Evolutionary conservation across 176 grass and related monocot genomes (phyloP).

Genomic region (Rhipidocladum racemiflorum): DNA sequence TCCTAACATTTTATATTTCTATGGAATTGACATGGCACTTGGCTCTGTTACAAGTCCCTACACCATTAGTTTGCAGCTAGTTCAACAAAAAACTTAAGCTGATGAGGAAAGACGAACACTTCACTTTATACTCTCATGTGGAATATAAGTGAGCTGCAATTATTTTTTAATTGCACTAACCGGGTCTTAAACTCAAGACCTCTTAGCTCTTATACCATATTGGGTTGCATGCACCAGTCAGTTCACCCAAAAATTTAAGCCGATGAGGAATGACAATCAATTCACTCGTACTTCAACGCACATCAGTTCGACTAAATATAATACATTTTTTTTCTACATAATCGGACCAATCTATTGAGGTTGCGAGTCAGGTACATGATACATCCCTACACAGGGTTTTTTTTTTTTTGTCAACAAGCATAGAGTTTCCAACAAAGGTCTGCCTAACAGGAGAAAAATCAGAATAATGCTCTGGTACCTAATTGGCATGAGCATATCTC

Average conservation of each 20-base stretch:
- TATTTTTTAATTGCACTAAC: no score
- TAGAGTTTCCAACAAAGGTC: slow-evolving; percentile 28
- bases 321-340: neutral
- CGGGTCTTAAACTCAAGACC: no score
- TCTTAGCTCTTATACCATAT: no score
- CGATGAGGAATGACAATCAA: no score
- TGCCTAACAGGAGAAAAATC: slow-evolving; percentile 38
- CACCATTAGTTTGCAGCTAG: neutral
- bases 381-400: neutral
- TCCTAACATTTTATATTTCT: neutral
- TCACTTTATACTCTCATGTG: no score
- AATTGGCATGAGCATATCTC: slow-evolving; percentile 29
- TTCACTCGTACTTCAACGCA: no score
- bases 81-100: no score
- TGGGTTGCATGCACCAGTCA: no score
- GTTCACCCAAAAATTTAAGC: no score
- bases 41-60: neutral
- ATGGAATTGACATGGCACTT: slow-evolving; percentile 21
- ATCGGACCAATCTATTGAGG: neutral
- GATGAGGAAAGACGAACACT: no score
- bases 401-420: slow-evolving; percentile 33
- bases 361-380: neutral
- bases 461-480: slow-evolving; percentile 20
- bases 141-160: no score
- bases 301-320: neutral